phyloP scores from a whole-genome alignment of 2,329 filamentous ascomycete species.

The Hypoxylon rubiginosum region DNA sequence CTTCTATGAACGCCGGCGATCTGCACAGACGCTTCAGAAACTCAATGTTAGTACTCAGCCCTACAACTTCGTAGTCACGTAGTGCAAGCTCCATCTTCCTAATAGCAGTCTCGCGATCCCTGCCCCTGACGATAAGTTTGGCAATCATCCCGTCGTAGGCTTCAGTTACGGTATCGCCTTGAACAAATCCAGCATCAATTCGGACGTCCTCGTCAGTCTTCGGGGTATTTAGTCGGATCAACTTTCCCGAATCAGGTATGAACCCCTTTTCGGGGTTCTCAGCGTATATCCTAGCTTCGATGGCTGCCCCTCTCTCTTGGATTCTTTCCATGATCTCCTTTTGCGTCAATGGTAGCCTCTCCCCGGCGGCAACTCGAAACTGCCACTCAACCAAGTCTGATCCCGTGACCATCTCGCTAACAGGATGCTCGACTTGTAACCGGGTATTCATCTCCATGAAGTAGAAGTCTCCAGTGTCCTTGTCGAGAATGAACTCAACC shows the following conservation, averaged over 20 bases:
- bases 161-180: slow-evolving; percentile 92
- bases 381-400: slow-evolving; percentile 94
- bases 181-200: slow-evolving; percentile 92
- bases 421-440: slow-evolving; percentile 96
- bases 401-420: slow-evolving; percentile 79
- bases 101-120: slow-evolving; percentile 82
- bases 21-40: slow-evolving; percentile 91
- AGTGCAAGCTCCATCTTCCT: slow-evolving; percentile 85
- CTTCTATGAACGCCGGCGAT: slow-evolving; percentile 84
- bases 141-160: slow-evolving; percentile 99
- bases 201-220: slow-evolving; percentile 78
- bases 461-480: slow-evolving; percentile 83
- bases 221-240: slow-evolving; percentile 86
- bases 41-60: slow-evolving; percentile 94
- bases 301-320: slow-evolving; percentile 81
- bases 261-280: slow-evolving; percentile 94
- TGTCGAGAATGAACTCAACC: slow-evolving; percentile 91
- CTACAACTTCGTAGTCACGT: slow-evolving; percentile 91
- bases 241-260: slow-evolving; percentile 90
- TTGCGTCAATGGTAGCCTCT: slow-evolving; percentile 69
- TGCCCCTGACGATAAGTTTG: slow-evolving; percentile 92
- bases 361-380: slow-evolving; percentile 77
- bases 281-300: slow-evolving; percentile 96
- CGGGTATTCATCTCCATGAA: slow-evolving; percentile 89
- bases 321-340: slow-evolving; percentile 81